These are phyloP conservation scores for Russula olivacea DNA, from an alignment of 768 basidiomycete species.

Conservation along the genomic window DNA sequence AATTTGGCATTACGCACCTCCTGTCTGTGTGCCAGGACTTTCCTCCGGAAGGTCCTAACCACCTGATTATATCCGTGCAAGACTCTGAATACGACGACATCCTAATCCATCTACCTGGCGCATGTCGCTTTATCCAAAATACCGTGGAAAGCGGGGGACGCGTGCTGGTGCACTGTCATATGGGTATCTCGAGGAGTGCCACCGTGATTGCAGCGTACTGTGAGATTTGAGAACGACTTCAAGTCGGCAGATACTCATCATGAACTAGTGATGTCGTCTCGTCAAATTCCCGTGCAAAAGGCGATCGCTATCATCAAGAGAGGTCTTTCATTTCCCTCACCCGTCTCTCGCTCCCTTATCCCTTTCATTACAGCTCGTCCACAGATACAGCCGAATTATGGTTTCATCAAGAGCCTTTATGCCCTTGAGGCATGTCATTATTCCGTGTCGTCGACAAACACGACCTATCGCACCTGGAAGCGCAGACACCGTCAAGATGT, in stretches of 20 bases:
- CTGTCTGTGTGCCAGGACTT: slow-evolving; percentile 67
- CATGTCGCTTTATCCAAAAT: slow-evolving; percentile 56
- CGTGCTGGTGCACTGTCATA: slow-evolving; percentile 66
- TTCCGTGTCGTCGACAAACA: slow-evolving; percentile 37
- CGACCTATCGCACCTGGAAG: slow-evolving; percentile 53
- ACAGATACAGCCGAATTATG: slow-evolving; percentile 38
- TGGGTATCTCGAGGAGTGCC: slow-evolving; percentile 66
- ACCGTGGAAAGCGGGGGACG: slow-evolving; percentile 48
- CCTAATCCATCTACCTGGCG: slow-evolving; percentile 54
- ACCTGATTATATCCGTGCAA: slow-evolving; percentile 60
- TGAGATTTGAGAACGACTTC: slow-evolving; percentile 33
- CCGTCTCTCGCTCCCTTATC: slow-evolving; percentile 20
- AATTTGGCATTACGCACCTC: slow-evolving; percentile 74
- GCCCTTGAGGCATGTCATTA: slow-evolving; percentile 48
- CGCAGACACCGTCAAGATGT: slow-evolving; percentile 49
- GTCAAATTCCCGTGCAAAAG: slow-evolving; percentile 14
- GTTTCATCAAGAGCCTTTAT: slow-evolving; percentile 55
- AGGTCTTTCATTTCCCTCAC: slow-evolving; percentile 29
- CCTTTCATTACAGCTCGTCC: slow-evolving; percentile 33
- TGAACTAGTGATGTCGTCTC: slow-evolving; percentile 22
- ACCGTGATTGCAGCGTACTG: slow-evolving; percentile 74
- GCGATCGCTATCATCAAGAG: slow-evolving; percentile 32
- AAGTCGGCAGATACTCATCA: not conserved
- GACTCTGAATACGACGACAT: slow-evolving; percentile 50
- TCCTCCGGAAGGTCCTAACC: slow-evolving; percentile 53